Conservation (phyloP, 1,284 basidiomycete genomes). For the Coniferiporia weirii region DNA sequence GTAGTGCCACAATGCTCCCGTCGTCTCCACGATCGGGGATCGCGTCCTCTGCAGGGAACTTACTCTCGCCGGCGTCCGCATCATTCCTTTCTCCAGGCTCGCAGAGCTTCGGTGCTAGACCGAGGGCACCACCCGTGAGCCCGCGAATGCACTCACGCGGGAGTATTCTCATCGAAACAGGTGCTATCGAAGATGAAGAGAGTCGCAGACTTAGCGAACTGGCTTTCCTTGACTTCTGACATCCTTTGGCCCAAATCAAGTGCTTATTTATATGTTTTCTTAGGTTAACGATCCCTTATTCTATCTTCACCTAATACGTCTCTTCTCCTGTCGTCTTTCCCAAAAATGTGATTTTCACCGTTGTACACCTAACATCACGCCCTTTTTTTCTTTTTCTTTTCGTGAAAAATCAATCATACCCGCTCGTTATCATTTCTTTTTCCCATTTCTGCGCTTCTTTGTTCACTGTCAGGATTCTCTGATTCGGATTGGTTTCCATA, state of each 20-base stretch:
- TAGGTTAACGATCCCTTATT: no score
- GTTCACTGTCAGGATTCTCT: background rate
- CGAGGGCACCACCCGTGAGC: constrained; percentile 33
- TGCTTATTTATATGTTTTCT: no score
- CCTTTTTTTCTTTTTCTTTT: background rate
- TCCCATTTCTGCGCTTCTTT: background rate
- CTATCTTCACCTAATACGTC: no score
- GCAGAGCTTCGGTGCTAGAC: background rate
- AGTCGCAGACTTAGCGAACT: constrained; percentile 60
- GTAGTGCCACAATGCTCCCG: background rate
- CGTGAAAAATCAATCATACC: background rate
- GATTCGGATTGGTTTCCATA: no score
- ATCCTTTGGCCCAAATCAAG: background rate
- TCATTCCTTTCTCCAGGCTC: background rate
- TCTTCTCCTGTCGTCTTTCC: no score
- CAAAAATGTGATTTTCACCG: background rate
- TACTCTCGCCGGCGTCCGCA: background rate
- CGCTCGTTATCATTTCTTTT: background rate
- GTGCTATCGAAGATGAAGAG: constrained; percentile 58
- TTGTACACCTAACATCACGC: background rate
- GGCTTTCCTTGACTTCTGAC: constrained; percentile 51
- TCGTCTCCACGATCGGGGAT: background rate
- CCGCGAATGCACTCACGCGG: constrained; percentile 54
- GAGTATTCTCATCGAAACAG: constrained; percentile 47
- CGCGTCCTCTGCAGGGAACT: background rate